Evolutionary conservation across 495 filamentous ascomycete genomes (phyloP).

Genomic region (Xylaria intraflava): DNA sequence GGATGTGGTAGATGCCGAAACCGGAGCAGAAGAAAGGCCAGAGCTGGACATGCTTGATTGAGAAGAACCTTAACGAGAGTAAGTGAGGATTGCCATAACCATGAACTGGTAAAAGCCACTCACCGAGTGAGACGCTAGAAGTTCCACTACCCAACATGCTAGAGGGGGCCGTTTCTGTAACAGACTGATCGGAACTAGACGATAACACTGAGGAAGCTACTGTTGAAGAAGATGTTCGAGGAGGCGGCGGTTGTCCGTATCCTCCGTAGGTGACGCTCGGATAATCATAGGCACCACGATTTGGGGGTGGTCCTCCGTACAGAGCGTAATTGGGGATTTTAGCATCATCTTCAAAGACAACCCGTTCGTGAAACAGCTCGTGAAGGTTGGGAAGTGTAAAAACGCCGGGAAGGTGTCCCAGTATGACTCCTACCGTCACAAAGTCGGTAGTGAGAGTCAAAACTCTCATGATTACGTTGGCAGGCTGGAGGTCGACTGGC

Average conservation of each 20-base stretch:
- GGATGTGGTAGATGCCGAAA: neutral
- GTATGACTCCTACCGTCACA: slow-evolving; percentile 27
- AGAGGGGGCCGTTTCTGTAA: neutral
- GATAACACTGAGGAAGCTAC: slow-evolving; percentile 9
- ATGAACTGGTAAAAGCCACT: neutral
- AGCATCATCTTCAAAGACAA: slow-evolving; percentile 4
- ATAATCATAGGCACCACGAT: slow-evolving; percentile 32
- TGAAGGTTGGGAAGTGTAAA: slow-evolving; percentile 23
- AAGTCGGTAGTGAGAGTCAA: slow-evolving; percentile 28
- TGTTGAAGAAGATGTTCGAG: slow-evolving; percentile 24
- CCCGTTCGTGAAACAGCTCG: slow-evolving; percentile 21
- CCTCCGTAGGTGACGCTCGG: slow-evolving; percentile 35
- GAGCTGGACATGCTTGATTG: neutral
- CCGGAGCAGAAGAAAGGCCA: neutral
- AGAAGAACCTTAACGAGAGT: neutral
- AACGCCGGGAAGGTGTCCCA: slow-evolving; percentile 22
- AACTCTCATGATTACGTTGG: slow-evolving; percentile 31
- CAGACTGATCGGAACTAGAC: neutral
- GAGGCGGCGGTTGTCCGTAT: slow-evolving; percentile 36
- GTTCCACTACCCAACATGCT: neutral
- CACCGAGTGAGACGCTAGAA: neutral
- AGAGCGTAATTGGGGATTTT: slow-evolving; percentile 19
- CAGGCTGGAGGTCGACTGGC: neutral
- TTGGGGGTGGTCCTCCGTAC: slow-evolving; percentile 17
- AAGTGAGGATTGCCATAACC: neutral